Percentiles rank a stretch among this genome's conserved stretches.
These are phyloP conservation scores for Chalciporus sphaerocephalus DNA, from an alignment of 768 basidiomycete genomes.

Conservation along the genomic window DNA sequence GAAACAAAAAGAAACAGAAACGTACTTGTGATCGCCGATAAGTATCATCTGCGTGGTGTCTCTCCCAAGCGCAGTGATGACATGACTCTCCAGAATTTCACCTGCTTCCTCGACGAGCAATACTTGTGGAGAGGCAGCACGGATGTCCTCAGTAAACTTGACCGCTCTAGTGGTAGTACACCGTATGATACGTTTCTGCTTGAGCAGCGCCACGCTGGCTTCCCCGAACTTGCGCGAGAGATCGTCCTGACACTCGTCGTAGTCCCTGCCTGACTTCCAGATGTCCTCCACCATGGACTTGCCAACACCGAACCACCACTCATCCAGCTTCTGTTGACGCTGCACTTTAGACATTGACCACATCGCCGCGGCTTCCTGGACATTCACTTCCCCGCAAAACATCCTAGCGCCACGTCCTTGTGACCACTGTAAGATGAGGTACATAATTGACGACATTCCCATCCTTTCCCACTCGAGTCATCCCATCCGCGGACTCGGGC, in stretches of 20 bases:
- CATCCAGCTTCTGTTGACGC: slow-evolving; percentile 25
- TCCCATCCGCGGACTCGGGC: slow-evolving; percentile 40
- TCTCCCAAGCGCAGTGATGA: slow-evolving; percentile 52
- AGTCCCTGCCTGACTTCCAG: slow-evolving; percentile 26
- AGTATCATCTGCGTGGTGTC: slow-evolving; percentile 51
- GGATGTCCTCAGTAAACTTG: slow-evolving; percentile 46
- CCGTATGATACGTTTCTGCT: slow-evolving; percentile 52
- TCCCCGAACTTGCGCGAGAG: slow-evolving; percentile 34
- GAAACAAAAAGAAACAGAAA: background rate
- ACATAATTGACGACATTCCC: slow-evolving; percentile 37
- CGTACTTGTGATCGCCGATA: slow-evolving; percentile 69
- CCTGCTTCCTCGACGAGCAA: slow-evolving; percentile 70
- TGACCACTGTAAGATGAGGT: slow-evolving; percentile 50
- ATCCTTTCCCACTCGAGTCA: slow-evolving; percentile 39
- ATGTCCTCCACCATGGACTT: slow-evolving; percentile 32
- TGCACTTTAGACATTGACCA: slow-evolving; percentile 36
- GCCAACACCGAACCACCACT: slow-evolving; percentile 36
- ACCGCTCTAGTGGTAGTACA: slow-evolving; percentile 71
- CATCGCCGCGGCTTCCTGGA: too few relatives aligned
- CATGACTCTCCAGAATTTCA: slow-evolving; percentile 65
- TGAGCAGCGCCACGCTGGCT: slow-evolving; percentile 33
- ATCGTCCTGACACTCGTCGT: slow-evolving; percentile 34
- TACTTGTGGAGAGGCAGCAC: slow-evolving; percentile 41
- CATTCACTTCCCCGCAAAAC: slow-evolving; percentile 43
- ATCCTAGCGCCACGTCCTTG: slow-evolving; percentile 37